A percentile compares a stretch with the other conserved stretches of the same genome.
phyloP scores from a whole-genome alignment of 2,329 filamentous ascomycete species.

The Penicillium psychrosexuale region DNA sequence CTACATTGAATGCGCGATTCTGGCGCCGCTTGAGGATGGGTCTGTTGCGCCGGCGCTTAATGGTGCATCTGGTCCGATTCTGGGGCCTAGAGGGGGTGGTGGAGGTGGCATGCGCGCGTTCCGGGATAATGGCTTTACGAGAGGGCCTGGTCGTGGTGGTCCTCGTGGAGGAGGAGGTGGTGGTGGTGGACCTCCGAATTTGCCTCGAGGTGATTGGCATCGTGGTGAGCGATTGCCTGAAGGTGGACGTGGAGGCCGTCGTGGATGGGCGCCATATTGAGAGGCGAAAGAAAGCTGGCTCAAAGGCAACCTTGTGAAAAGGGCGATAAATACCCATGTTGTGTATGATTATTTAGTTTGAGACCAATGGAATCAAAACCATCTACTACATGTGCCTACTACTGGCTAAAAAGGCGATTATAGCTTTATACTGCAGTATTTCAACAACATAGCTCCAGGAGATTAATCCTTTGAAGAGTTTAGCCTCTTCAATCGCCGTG shows the following conservation, averaged over 20 bases:
- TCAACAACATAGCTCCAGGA: background rate
- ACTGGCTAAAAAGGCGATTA: too few species aligned
- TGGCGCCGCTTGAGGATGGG: conserved; percentile 72
- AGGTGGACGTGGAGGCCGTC: conserved; percentile 34
- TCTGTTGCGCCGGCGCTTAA: conserved; percentile 58
- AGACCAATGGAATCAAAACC: conserved; percentile 2
- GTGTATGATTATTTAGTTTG: conserved; percentile 15
- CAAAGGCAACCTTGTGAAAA: background rate
- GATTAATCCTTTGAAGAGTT: background rate
- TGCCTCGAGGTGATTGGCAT: conserved; percentile 47
- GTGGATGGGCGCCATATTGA: conserved; percentile 42
- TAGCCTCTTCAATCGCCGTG: background rate
- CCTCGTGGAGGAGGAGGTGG: conserved; percentile 41
- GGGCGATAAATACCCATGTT: conserved; percentile 8
- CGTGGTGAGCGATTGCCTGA: conserved; percentile 48
- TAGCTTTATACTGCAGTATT: background rate
- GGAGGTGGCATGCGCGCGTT: conserved; percentile 43
- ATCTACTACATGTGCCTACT: background rate
- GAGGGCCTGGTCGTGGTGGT: conserved; percentile 42
- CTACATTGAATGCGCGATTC: conserved; percentile 77
- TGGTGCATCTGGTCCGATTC: conserved; percentile 31
- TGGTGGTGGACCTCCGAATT: conserved; percentile 35
- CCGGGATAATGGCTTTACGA: conserved; percentile 48
- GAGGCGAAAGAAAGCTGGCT: background rate
- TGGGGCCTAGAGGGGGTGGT: conserved; percentile 17